Evolutionary conservation across 495 filamentous ascomycete genomes (phyloP), one percentile per base, ranked within the genome.

Genomic region (Talaromyces wortmannii): DNA sequence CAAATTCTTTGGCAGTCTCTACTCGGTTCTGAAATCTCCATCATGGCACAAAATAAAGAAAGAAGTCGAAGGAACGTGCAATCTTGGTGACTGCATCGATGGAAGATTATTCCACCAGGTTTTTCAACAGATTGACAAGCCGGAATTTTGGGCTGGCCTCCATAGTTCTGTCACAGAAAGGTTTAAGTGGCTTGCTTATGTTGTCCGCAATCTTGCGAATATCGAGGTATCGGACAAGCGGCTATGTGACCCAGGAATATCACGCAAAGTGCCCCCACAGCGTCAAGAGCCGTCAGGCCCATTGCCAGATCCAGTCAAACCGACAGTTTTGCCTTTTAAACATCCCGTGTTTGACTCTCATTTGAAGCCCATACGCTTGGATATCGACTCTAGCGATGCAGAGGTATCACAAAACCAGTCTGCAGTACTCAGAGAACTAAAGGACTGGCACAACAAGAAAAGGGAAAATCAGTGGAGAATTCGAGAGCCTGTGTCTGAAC

Each of bases 361-460:
- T 60, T 69, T 91, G 5, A 58, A 60, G 6, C 70, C 79, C 3
- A 72, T 88, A 31, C 69, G 75, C 2, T 60, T 89, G 43, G 54
- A 63, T 1, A 64, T 73, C 23, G 61, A 63, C 12, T 45, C 31
- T 44, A 53, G 55, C 2, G 63, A 64, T 44, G 49, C 45, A 5
- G 33, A 49, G 3, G 30, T 50, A 17, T 56, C 49, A 2, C 48
- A 48, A 13, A 16, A n/a, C 6, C 51, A 53, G 16, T 62, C 63
- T 0, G 56, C 58, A 31, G 67, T 83, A 6, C 87, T 83, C 62
- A 67, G 71, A 46, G 86, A 89, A 51, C 57, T 82, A 1, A 72
- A 73, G 2, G 83, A 90, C 62, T 88, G 83, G 85, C 85, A 89
- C 59, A 85, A 83, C 55, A 79, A 78, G 40, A 77, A 69, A 5